Evolutionary conservation across 306 rosid species (phyloP).

Genomic region (Betula pendula): DNA sequence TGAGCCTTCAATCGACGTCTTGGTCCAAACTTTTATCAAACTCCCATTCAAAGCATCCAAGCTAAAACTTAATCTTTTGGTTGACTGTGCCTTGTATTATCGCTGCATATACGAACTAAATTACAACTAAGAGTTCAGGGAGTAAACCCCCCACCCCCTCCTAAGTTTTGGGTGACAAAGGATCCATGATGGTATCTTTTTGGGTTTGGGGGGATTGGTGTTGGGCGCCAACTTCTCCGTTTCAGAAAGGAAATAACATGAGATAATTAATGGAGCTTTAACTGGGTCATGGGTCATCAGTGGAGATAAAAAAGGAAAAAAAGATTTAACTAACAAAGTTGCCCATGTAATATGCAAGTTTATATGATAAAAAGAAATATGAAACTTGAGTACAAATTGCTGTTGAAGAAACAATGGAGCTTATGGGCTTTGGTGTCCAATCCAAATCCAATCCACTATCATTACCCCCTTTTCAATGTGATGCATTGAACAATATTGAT

Average conservation of each 20-base stretch:
- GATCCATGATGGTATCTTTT: neutral
- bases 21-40: no score
- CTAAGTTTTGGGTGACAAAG: no score
- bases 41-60: no score
- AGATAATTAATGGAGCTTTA: neutral
- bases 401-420: neutral
- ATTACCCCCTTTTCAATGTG: neutral
- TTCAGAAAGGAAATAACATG: neutral
- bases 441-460: neutral
- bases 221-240: neutral
- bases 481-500: neutral
- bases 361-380: neutral
- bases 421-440: neutral
- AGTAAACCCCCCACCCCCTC: no score
- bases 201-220: neutral
- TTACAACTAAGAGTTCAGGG: no score
- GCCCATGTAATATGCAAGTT: neutral
- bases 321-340: neutral
- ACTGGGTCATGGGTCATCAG: neutral
- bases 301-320: neutral
- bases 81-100: no score
- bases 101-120: no score
- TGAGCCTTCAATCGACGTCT: no score
- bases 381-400: no score
- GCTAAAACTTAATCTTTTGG: no score